Conservation (phyloP, 2,329 filamentous ascomycete genomes). For the Pezizomycotina sp. region DNA sequence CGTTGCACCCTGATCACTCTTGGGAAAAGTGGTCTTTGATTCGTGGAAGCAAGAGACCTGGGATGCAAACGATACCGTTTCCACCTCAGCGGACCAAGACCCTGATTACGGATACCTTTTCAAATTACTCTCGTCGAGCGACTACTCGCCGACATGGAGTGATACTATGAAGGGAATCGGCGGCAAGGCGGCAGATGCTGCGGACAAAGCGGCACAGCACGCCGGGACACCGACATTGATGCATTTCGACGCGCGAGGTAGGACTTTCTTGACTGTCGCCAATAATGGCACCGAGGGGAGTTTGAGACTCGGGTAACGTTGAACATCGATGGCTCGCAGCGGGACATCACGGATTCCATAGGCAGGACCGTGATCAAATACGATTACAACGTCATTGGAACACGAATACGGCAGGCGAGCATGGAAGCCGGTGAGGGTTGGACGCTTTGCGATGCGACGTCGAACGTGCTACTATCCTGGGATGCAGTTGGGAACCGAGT, state of each 20-base stretch:
- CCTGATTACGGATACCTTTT: slow-evolving; percentile 6
- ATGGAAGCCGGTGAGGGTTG: slow-evolving; percentile 3
- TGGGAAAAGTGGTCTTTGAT: slow-evolving; percentile 17
- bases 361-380: neutral
- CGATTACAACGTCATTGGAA: slow-evolving; percentile 6
- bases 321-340: neutral
- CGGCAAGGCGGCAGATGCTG: slow-evolving; percentile 1
- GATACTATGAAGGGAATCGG: neutral
- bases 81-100: slow-evolving; percentile 1
- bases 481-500: neutral
- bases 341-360: slow-evolving; percentile 1
- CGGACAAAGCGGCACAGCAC: slow-evolving; percentile 7
- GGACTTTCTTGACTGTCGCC: neutral
- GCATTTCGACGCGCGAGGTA: slow-evolving; percentile 7
- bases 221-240: slow-evolving; percentile 5
- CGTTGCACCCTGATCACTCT: slow-evolving; percentile 19
- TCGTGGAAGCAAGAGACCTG: slow-evolving; percentile 6
- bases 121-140: neutral
- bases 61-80: slow-evolving; percentile 11
- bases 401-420: neutral
- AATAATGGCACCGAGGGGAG: neutral
- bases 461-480: neutral
- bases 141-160: slow-evolving; percentile 21
- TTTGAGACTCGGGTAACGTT: slow-evolving; percentile 3
- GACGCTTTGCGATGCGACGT: neutral